Base-by-base conservation (phyloP, 2,329 filamentous ascomycete genomes). In the Trichoderma arundinaceum region DNA sequence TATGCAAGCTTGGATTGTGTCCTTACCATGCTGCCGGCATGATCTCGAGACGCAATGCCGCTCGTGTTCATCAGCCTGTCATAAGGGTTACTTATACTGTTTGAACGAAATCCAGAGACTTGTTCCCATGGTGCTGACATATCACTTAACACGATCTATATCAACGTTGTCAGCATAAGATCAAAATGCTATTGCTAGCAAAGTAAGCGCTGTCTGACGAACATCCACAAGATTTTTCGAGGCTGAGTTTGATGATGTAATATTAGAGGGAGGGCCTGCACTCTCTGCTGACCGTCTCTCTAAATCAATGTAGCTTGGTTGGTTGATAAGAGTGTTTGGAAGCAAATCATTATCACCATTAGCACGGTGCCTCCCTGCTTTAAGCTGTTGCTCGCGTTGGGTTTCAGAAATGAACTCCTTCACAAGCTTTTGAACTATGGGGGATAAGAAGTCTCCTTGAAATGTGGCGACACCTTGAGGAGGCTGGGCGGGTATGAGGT, bases 61-160 rank as follows among this genome's bases (percentile, higher is more conserved):
- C 91, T 97, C 72, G 94, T 97, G 80, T 99, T 99, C 93, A 97
- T 97, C 90, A 99, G 90, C 95, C 95, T 99, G 85, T 81, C 78
- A 88, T 96, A 95, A 70, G 93, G 92, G 87, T 95, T 91, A 94
- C 90, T 96, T 87, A 97, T 86, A 83, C 89, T 96, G 82, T 88
- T 92, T 82, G 91, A 90, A 82, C 87, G 90, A 82, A 91, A 93
- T 74, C 90, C 90, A 74, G 84, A 84, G 61, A 86, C 91, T 82
- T 92, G 91, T 73, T 88, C 84, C 93, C 93, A 97, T 90, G 95
- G 94, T 85, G 85, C 94, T 87, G 89, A 99, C 95, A 99, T 99
- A 86, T 99, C 95, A 88, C 92, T 97, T 76, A 99, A 83, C 76
- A 99, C 92, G 75, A 99, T 87, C 85, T 88, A 68, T 35, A 39